These are phyloP conservation scores for Oryza glaberrima DNA, from an alignment of 176 grass and related monocot species.

Conservation along the genomic window DNA sequence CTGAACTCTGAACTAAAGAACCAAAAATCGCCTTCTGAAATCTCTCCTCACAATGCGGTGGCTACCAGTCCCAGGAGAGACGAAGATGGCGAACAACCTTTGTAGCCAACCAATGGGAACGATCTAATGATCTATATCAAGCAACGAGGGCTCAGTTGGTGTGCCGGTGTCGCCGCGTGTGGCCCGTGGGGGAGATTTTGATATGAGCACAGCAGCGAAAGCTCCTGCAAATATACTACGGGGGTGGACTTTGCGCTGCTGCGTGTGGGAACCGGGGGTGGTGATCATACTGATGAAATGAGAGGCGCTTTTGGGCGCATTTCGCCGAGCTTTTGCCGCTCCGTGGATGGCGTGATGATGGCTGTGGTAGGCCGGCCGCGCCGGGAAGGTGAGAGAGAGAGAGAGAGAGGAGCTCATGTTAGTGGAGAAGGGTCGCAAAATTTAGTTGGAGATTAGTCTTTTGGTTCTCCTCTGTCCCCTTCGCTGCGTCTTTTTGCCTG, in stretches of 20 bases:
- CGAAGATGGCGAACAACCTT: background rate
- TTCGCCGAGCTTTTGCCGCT: constrained; percentile 44
- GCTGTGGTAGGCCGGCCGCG: constrained; percentile 24
- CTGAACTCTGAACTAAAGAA: constrained; percentile 23
- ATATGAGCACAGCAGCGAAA: constrained; percentile 6
- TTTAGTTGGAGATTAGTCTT: too few species aligned
- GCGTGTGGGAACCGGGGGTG: constrained; percentile 6
- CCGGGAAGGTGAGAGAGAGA: background rate
- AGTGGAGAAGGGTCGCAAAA: too few species aligned
- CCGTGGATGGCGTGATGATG: constrained; percentile 51
- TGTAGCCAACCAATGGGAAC: constrained; percentile 39
- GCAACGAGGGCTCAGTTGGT: background rate
- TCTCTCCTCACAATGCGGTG: constrained; percentile 16
- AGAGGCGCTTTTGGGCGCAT: constrained; percentile 48
- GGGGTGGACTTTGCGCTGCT: constrained; percentile 24
- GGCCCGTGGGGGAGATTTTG: constrained; percentile 13
- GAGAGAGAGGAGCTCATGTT: background rate
- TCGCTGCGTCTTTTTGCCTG: too few species aligned
- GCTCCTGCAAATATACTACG: constrained; percentile 34
- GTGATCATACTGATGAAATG: constrained; percentile 27
- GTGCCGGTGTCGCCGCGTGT: background rate
- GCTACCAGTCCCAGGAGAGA: background rate
- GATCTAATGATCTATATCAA: constrained; percentile 4
- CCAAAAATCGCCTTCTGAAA: background rate
- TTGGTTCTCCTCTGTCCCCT: too few species aligned